Evolutionary conservation across 2,329 filamentous ascomycete genomes (phyloP).

Genomic region (Chrysoporthe cubensis): DNA sequence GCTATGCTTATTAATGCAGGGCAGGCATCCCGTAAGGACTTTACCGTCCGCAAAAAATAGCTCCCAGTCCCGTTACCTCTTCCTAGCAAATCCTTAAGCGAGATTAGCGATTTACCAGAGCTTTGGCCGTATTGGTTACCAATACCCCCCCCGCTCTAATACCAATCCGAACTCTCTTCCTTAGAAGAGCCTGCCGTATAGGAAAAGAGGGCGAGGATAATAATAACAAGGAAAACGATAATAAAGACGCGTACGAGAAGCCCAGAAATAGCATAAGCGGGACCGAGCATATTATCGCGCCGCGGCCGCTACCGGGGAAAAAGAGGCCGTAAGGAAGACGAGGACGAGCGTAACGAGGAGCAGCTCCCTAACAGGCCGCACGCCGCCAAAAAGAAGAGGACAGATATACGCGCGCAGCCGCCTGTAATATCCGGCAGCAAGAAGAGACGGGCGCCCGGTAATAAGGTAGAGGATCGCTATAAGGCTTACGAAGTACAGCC

Average conservation of each 20-base stretch:
- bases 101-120: neutral
- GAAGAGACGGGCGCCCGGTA: neutral
- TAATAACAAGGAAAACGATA: neutral
- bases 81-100: slow-evolving; percentile 14
- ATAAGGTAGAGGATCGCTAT: neutral
- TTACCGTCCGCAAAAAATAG: neutral
- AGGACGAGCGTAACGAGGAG: neutral
- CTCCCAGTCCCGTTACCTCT: neutral
- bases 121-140: neutral
- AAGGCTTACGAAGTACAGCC: neutral
- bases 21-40: slow-evolving; percentile 1
- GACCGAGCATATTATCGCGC: slow-evolving; percentile 5
- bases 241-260: neutral
- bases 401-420: neutral
- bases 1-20: slow-evolving; percentile 4
- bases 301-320: neutral
- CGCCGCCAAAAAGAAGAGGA: slow-evolving; percentile 3
- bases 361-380: neutral
- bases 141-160: neutral
- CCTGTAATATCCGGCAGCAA: neutral
- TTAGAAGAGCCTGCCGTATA: neutral
- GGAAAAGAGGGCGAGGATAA: neutral
- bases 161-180: neutral
- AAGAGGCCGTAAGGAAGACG: neutral
- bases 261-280: neutral